These are phyloP conservation scores for Euphorbia peplus DNA, from an alignment of 345 rosid species.

Conservation along the genomic window DNA sequence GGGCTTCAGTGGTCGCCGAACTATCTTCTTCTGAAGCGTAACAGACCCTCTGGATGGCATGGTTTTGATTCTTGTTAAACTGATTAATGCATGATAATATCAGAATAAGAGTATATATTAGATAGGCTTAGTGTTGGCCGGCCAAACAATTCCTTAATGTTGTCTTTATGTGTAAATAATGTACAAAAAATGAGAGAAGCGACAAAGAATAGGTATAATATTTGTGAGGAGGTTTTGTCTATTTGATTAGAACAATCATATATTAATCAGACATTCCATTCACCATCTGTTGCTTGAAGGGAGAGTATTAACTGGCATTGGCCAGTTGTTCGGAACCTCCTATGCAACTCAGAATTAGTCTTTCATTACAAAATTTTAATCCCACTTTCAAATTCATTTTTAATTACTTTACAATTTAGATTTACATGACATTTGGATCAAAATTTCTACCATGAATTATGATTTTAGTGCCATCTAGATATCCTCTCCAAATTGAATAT, in stretches of 20 bases:
- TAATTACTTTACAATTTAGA: too few relatives aligned
- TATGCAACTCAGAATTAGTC: background rate
- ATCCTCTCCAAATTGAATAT: too few relatives aligned
- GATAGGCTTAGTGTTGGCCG: conserved; percentile 8
- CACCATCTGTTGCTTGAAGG: background rate
- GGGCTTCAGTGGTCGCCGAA: conserved; percentile 9
- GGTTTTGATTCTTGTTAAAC: background rate
- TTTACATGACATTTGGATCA: too few relatives aligned
- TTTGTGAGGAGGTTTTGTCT: conserved; percentile 6
- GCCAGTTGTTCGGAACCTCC: background rate
- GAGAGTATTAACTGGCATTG: background rate
- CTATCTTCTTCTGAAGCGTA: conserved; percentile 30
- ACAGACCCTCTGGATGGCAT: conserved; percentile 12
- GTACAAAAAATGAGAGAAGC: background rate
- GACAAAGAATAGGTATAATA: background rate
- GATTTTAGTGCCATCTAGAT: too few relatives aligned
- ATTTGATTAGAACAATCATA: background rate
- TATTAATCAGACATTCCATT: background rate
- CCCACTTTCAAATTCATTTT: too few relatives aligned
- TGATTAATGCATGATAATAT: background rate
- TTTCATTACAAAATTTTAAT: too few relatives aligned
- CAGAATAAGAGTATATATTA: background rate
- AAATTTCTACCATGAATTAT: too few relatives aligned
- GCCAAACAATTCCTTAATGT: background rate
- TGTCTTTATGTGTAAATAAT: conserved; percentile 1